Percentiles rank a stretch among this genome's conserved stretches.
Evolutionary conservation across 1,284 basidiomycete genomes (phyloP).

Genomic region (Trametes pubescens): DNA sequence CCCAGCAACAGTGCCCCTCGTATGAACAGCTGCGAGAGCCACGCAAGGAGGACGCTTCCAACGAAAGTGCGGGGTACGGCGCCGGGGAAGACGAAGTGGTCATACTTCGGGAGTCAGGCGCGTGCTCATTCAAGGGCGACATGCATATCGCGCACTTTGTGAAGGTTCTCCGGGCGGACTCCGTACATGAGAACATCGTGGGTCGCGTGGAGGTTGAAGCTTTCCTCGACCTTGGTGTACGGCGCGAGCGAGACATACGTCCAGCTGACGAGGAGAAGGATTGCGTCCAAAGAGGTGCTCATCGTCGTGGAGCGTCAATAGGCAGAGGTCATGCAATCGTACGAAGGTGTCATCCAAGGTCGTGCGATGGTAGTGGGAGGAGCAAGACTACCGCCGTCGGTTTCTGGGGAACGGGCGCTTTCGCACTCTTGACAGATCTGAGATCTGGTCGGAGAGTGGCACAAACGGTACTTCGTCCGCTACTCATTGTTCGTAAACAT

Average conservation of each 20-base stretch:
- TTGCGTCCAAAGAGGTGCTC: conserved; percentile 56
- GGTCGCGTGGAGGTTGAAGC: conserved; percentile 92
- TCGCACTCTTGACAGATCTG: too few species aligned
- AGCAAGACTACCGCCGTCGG: background rate
- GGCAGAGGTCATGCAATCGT: background rate
- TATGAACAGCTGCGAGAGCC: conserved; percentile 56
- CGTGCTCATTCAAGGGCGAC: background rate
- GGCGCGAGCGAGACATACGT: conserved; percentile 81
- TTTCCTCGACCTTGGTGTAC: conserved; percentile 97
- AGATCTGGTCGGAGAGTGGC: too few species aligned
- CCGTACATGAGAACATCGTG: conserved; percentile 91
- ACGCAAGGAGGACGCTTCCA: conserved; percentile 72
- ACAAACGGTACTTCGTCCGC: too few species aligned
- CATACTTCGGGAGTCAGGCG: conserved; percentile 65
- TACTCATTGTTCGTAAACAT: too few species aligned
- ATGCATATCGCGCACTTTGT: conserved; percentile 53
- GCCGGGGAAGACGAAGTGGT: conserved; percentile 91
- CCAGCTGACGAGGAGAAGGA: conserved; percentile 66
- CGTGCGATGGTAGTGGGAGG: background rate
- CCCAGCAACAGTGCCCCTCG: conserved; percentile 50
- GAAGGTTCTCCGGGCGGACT: conserved; percentile 50
- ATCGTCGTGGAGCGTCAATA: conserved; percentile 33
- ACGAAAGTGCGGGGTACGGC: conserved; percentile 90
- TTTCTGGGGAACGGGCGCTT: background rate
- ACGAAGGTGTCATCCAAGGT: background rate